Percentiles rank a stretch among this genome's conserved stretches.
Evolutionary conservation across 148 eudicot genomes (phyloP).

Genomic region (Bassia scoparia): DNA sequence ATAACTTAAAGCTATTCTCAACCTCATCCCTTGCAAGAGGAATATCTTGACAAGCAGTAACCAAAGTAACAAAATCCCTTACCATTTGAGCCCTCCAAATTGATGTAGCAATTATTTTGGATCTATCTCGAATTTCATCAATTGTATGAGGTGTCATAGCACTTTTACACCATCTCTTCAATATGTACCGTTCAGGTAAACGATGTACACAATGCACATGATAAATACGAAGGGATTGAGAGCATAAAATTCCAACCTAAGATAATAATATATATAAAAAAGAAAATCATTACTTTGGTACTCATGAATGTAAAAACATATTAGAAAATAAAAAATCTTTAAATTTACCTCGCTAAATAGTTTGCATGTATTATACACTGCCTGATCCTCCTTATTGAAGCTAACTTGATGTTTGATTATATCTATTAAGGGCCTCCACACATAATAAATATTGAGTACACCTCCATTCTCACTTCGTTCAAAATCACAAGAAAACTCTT

Average conservation of each 20-base stretch:
- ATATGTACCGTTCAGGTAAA: not conserved
- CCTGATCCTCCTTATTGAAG: not conserved
- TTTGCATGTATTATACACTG: not conserved
- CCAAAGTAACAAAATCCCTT: not conserved
- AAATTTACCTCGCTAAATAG: not conserved
- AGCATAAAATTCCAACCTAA: no score
- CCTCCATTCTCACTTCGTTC: not conserved
- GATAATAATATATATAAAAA: no score
- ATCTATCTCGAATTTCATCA: not conserved
- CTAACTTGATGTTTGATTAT: not conserved
- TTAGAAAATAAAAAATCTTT: no score
- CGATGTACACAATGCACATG: not conserved
- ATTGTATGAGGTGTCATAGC: not conserved
- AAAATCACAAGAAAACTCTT: not conserved
- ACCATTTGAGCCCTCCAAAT: not conserved
- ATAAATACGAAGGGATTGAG: not conserved
- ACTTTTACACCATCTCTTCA: not conserved
- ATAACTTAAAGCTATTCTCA: not conserved
- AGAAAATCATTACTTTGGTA: no score
- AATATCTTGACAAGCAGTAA: not conserved
- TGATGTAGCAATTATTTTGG: not conserved
- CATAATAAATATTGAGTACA: not conserved
- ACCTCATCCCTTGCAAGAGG: not conserved
- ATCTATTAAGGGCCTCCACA: not conserved
- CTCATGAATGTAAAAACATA: no score